Percentiles rank a stretch among this genome's conserved stretches.
Evolutionary conservation across 2,329 filamentous ascomycete genomes (phyloP).

Genomic region (Fusarium floridanum): DNA sequence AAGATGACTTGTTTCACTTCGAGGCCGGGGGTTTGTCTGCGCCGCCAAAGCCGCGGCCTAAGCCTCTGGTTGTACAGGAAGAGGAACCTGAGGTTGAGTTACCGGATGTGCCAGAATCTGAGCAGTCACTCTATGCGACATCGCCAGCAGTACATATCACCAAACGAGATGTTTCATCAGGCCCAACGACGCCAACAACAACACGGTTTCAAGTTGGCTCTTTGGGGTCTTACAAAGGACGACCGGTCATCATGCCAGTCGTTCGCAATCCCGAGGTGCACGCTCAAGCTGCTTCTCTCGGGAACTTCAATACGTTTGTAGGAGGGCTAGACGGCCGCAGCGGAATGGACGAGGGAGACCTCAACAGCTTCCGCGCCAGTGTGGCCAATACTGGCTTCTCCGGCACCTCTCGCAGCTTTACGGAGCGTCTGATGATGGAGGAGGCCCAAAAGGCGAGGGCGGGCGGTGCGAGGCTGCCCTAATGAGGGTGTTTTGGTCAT

Average conservation of each 20-base stretch:
- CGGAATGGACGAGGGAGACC: constrained; percentile 61
- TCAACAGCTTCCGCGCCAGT: constrained; percentile 59
- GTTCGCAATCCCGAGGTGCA: constrained; percentile 64
- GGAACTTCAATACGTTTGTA: constrained; percentile 64
- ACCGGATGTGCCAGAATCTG: constrained; percentile 40
- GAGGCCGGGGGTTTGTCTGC: constrained; percentile 54
- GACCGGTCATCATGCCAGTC: constrained; percentile 65
- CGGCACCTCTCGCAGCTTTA: constrained; percentile 62
- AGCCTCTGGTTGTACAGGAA: constrained; percentile 47
- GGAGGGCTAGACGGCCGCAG: constrained; percentile 66
- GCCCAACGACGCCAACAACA: constrained; percentile 49
- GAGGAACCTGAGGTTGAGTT: constrained; percentile 52
- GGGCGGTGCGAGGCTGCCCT: constrained; percentile 35
- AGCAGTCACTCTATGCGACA: constrained; percentile 55
- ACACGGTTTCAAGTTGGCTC: constrained; percentile 56
- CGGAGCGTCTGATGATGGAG: constrained; percentile 63
- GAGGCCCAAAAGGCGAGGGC: constrained; percentile 54
- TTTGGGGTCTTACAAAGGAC: constrained; percentile 67
- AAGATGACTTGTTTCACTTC: constrained; percentile 61
- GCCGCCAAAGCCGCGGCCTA: constrained; percentile 44
- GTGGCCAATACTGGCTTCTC: constrained; percentile 56
- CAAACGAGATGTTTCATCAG: constrained; percentile 45
- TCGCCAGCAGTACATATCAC: constrained; percentile 60
- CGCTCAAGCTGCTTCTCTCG: constrained; percentile 61
- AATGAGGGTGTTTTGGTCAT: constrained; percentile 28